phyloP scores from a whole-genome alignment of 306 rosid species.

The Lotus japonicus region DNA sequence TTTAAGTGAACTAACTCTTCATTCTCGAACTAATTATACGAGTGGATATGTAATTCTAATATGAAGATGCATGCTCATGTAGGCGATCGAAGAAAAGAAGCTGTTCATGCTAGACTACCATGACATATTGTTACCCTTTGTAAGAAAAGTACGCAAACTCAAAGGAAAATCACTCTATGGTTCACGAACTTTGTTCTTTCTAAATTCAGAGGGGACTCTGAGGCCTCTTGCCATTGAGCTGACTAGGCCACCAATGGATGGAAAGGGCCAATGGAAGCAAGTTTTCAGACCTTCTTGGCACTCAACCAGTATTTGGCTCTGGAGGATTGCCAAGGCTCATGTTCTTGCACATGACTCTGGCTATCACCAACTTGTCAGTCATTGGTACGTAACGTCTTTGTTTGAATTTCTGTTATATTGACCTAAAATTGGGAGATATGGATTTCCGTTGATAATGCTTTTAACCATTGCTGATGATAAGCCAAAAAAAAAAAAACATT shows the following conservation, averaged over 20 bases:
- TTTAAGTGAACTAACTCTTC: not conserved
- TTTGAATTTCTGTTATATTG: too few species aligned
- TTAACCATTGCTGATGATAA: too few species aligned
- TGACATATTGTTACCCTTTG: constrained; percentile 60
- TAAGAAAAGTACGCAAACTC: constrained; percentile 45
- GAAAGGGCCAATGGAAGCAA: constrained; percentile 57
- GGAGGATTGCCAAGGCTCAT: constrained; percentile 85
- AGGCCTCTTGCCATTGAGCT: constrained; percentile 76
- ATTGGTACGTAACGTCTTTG: constrained; percentile 42
- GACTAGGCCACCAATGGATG: constrained; percentile 57
- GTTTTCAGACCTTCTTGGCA: constrained; percentile 55
- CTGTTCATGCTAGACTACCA: constrained; percentile 75
- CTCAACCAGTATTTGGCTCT: constrained; percentile 68
- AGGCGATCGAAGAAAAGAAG: constrained; percentile 58
- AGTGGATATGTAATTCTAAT: not conserved
- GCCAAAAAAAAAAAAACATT: too few species aligned
- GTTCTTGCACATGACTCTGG: constrained; percentile 87
- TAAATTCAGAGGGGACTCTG: constrained; percentile 44
- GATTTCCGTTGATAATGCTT: too few species aligned
- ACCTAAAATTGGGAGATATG: too few species aligned
- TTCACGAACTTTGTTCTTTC: constrained; percentile 76
- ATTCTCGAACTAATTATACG: not conserved
- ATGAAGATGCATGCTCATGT: constrained; percentile 1
- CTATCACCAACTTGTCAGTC: constrained; percentile 81
- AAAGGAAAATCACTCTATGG: constrained; percentile 65